Percentiles rank a stretch among this genome's conserved stretches.
phyloP scores from a whole-genome alignment of 2,329 filamentous ascomycete genomes.

The Colletotrichum echinochloae region DNA sequence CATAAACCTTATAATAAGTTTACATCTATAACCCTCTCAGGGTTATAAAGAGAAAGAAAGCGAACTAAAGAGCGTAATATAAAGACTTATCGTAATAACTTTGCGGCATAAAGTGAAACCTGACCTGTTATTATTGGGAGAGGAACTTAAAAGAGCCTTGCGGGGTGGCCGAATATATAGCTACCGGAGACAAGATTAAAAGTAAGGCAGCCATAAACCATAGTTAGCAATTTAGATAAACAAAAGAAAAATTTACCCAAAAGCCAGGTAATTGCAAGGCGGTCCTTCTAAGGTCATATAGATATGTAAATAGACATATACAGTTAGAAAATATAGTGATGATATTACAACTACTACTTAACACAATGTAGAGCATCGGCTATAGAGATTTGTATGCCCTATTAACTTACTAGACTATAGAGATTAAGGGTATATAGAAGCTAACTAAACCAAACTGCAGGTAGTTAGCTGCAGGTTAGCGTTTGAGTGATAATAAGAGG shows the following conservation, averaged over 20 bases:
- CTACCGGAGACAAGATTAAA: constrained; percentile 10
- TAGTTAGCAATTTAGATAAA: not conserved
- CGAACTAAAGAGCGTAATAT: not conserved
- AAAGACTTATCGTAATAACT: constrained; percentile 22
- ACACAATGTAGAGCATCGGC: too few relatives aligned
- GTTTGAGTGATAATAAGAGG: constrained; percentile 4
- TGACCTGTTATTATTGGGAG: not conserved
- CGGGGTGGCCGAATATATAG: not conserved
- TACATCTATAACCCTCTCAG: constrained; percentile 19
- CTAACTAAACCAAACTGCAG: constrained; percentile 8
- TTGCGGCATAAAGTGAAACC: constrained; percentile 24
- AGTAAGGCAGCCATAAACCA: constrained; percentile 31
- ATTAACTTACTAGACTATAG: too few relatives aligned
- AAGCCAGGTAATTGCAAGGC: not conserved
- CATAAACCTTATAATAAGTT: constrained; percentile 21
- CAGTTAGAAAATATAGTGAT: too few relatives aligned
- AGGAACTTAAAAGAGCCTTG: not conserved
- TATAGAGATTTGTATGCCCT: too few relatives aligned
- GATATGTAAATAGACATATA: too few relatives aligned
- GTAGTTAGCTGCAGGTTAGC: constrained; percentile 25
- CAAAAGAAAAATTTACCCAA: not conserved
- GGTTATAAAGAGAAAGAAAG: constrained; percentile 13
- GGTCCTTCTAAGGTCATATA: too few relatives aligned
- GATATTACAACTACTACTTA: too few relatives aligned
- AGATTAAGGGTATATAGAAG: too few relatives aligned